Evolutionary conservation across 176 grass and related monocot species (phyloP).

Genomic region (Oryza australiensis): DNA sequence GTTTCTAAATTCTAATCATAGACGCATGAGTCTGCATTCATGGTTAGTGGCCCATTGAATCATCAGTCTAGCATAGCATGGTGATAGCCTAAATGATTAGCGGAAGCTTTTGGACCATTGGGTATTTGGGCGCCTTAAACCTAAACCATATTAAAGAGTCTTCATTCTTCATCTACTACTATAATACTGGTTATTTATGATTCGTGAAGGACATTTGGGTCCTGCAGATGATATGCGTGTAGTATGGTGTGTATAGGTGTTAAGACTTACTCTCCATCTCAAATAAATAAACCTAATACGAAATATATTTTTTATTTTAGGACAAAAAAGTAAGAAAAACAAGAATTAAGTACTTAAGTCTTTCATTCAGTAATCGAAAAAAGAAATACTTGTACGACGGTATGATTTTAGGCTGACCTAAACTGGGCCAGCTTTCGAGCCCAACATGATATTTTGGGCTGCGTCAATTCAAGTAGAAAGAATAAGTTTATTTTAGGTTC

Average conservation of each 20-base stretch:
- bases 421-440: background rate
- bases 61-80: constrained; percentile 1
- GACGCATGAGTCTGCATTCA: background rate
- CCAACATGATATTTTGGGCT: background rate
- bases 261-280: no score
- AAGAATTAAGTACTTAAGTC: background rate
- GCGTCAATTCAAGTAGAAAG: background rate
- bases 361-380: no score
- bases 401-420: background rate
- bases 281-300: no score
- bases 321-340: no score
- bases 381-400: no score
- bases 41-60: constrained; percentile 22
- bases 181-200: background rate
- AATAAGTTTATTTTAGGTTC: no score
- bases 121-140: background rate
- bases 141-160: background rate
- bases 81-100: background rate
- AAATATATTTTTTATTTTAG: no score
- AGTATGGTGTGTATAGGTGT: background rate
- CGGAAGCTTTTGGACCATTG: background rate
- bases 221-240: background rate
- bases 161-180: background rate
- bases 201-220: background rate
- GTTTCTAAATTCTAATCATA: constrained; percentile 15